Conservation (phyloP, 495 filamentous ascomycete species). For the Xylaria flabelliformis region DNA sequence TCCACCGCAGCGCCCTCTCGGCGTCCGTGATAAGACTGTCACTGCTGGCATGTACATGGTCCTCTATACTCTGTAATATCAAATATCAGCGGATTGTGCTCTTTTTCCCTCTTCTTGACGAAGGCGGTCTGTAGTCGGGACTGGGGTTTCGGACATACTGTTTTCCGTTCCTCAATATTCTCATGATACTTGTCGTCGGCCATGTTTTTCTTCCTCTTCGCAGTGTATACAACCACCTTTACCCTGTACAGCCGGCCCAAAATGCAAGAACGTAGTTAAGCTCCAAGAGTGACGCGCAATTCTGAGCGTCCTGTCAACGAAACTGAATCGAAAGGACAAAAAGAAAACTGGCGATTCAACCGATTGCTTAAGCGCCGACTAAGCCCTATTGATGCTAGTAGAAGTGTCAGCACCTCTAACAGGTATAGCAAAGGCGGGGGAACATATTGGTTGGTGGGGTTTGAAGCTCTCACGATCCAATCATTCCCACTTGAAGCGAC, state of each 20-base stretch:
- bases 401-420: background rate
- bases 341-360: background rate
- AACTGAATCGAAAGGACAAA: background rate
- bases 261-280: background rate
- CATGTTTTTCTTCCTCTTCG: constrained; percentile 4
- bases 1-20: constrained; percentile 57
- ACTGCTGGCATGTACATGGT: background rate
- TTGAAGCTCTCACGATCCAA: constrained; percentile 27
- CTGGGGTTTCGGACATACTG: background rate
- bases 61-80: constrained; percentile 12
- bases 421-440: constrained; percentile 13
- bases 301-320: background rate
- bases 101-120: background rate
- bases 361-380: background rate
- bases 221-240: background rate
- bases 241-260: background rate
- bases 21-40: constrained; percentile 35
- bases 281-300: background rate
- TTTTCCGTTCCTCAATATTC: constrained; percentile 9
- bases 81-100: background rate
- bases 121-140: background rate
- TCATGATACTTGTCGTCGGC: constrained; percentile 17
- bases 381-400: background rate
- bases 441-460: background rate
- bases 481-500: background rate